These are phyloP conservation scores for Coccinonectria pachysandricola DNA, from an alignment of 2,329 filamentous ascomycete species.

Conservation along the genomic window DNA sequence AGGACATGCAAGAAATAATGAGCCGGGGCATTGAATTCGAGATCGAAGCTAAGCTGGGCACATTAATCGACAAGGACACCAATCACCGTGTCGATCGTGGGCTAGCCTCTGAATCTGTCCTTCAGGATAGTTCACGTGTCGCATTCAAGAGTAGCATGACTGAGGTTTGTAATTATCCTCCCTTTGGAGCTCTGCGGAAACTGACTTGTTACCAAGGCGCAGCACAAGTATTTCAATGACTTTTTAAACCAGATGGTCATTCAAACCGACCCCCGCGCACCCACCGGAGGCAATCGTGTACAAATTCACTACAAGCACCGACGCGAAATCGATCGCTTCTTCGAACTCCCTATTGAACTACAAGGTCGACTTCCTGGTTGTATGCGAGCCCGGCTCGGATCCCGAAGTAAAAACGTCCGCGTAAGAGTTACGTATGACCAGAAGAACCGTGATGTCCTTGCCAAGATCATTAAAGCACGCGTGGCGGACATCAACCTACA, in stretches of 20 bases:
- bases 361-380: constrained; percentile 52
- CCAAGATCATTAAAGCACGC: constrained; percentile 86
- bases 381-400: constrained; percentile 46
- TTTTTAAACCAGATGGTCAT: constrained; percentile 65
- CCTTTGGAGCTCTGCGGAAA: no score
- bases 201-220: constrained; percentile 50
- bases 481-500: constrained; percentile 80
- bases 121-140: constrained; percentile 50
- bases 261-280: constrained; percentile 45
- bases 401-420: constrained; percentile 34
- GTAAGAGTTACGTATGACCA: constrained; percentile 66
- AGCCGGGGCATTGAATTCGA: constrained; percentile 67
- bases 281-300: constrained; percentile 39
- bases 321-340: constrained; percentile 75
- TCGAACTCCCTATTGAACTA: constrained; percentile 54
- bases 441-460: constrained; percentile 57
- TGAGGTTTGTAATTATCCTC: constrained; percentile 49
- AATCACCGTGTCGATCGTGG: constrained; percentile 58
- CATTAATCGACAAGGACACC: constrained; percentile 63
- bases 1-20: constrained; percentile 53
- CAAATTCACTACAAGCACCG: constrained; percentile 73
- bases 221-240: constrained; percentile 76
- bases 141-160: constrained; percentile 86
- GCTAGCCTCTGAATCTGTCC: constrained; percentile 59
- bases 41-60: constrained; percentile 88